These are phyloP conservation scores for Trametes meyenii DNA, from an alignment of 768 basidiomycete species.

Conservation along the genomic window DNA sequence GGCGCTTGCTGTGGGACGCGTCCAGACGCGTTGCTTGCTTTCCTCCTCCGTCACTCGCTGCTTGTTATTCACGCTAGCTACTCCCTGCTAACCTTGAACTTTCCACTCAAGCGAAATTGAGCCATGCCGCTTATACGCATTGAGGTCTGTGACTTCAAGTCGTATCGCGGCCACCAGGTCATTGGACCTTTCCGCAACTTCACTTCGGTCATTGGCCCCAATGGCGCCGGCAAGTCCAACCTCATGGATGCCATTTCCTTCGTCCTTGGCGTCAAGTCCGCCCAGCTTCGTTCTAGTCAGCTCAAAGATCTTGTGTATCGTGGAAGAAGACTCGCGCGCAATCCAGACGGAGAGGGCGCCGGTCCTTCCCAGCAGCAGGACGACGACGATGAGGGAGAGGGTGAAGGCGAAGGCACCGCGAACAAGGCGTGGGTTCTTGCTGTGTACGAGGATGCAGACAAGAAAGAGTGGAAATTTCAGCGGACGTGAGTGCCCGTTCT, in stretches of 20 bases:
- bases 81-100: no score
- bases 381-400: conserved; percentile 51
- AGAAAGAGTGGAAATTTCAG: conserved; percentile 89
- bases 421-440: conserved; percentile 97
- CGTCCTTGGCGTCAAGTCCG: conserved; percentile 94
- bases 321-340: conserved; percentile 68
- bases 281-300: conserved; percentile 89
- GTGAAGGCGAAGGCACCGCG: conserved; percentile 78
- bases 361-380: conserved; percentile 50
- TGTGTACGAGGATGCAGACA: conserved; percentile 75
- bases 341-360: conserved; percentile 41
- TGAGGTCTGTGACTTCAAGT: conserved; percentile 96
- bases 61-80: neutral
- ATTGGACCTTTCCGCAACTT: conserved; percentile 94
- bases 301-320: conserved; percentile 96
- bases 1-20: neutral
- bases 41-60: conserved; percentile 10
- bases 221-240: conserved; percentile 99
- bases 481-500: conserved; percentile 69
- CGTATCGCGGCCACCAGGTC: conserved; percentile 84
- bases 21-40: neutral
- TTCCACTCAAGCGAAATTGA: no score
- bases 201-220: conserved; percentile 96
- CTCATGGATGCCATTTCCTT: conserved; percentile 99
- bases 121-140: conserved; percentile 82